A percentile compares a stretch with the other conserved stretches of the same genome.
These are phyloP conservation scores for Aaosphaeria pasadenensis DNA, from an alignment of 2,329 filamentous ascomycete species.

Conservation along the genomic window DNA sequence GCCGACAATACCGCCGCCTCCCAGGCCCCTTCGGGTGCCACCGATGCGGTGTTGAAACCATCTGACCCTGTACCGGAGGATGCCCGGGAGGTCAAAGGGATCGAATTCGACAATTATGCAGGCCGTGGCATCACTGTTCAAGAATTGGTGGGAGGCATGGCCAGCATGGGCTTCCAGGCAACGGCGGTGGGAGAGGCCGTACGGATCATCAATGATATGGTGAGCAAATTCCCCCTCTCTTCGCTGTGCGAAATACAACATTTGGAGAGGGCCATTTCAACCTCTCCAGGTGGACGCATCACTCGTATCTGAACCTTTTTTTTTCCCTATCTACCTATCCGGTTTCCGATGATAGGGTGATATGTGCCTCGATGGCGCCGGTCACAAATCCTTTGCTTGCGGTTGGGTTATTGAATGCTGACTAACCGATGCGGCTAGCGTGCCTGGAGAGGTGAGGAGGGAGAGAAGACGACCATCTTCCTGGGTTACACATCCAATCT, in stretches of 20 bases:
- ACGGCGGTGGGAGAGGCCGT: constrained; percentile 81
- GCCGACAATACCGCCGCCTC: too few species aligned
- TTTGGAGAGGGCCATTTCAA: too few species aligned
- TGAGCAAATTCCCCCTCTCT: constrained; percentile 38
- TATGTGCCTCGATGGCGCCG: too few species aligned
- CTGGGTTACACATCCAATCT: constrained; percentile 97
- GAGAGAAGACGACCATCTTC: constrained; percentile 85
- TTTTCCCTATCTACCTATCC: too few species aligned
- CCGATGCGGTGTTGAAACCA: constrained; percentile 78
- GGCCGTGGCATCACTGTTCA: constrained; percentile 76
- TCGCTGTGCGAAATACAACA: not conserved
- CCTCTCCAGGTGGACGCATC: too few species aligned
- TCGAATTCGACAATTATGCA: constrained; percentile 85
- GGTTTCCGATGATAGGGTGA: too few species aligned
- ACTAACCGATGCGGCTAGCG: constrained; percentile 49
- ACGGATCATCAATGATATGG: constrained; percentile 94
- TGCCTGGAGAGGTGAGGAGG: constrained; percentile 74
- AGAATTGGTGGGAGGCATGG: constrained; percentile 79
- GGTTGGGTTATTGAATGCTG: not conserved
- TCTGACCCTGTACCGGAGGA: constrained; percentile 78
- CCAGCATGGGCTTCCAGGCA: constrained; percentile 81
- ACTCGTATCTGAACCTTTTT: too few species aligned
- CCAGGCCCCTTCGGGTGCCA: constrained; percentile 44
- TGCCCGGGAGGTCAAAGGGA: constrained; percentile 78
- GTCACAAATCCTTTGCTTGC: too few species aligned